Conservation (phyloP, 2,329 filamentous ascomycete genomes). For the Colletotrichum sp. region DNA sequence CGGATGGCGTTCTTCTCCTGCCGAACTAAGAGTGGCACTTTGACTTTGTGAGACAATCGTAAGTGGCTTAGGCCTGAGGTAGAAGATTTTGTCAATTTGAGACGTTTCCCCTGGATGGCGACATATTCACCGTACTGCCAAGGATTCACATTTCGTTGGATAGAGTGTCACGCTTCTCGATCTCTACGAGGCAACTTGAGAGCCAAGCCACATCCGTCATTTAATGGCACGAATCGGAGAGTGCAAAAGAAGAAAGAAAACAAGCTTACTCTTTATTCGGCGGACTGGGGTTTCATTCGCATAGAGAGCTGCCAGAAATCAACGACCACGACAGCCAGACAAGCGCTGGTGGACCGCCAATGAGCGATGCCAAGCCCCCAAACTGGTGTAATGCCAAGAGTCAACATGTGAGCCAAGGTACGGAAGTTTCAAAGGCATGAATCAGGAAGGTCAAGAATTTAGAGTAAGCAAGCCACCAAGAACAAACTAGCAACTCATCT, state of each 20-base stretch:
- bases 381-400: background rate
- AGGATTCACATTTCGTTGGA: background rate
- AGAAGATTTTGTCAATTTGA: background rate
- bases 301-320: background rate
- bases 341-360: background rate
- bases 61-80: background rate
- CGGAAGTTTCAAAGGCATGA: constrained; percentile 14
- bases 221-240: background rate
- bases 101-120: background rate
- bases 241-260: background rate
- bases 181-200: background rate
- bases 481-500: background rate
- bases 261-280: background rate
- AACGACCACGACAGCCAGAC: background rate
- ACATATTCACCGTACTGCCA: background rate
- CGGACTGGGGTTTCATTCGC: background rate
- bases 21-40: background rate
- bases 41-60: background rate
- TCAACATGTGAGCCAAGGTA: constrained; percentile 7
- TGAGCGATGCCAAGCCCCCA: background rate
- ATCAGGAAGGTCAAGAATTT: background rate
- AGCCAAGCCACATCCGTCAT: background rate
- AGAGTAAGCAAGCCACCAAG: background rate
- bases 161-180: background rate
- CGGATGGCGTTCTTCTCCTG: background rate